These are phyloP conservation scores for Sporothrix brasiliensis DNA, from an alignment of 2,329 filamentous ascomycete genomes.

Conservation along the genomic window DNA sequence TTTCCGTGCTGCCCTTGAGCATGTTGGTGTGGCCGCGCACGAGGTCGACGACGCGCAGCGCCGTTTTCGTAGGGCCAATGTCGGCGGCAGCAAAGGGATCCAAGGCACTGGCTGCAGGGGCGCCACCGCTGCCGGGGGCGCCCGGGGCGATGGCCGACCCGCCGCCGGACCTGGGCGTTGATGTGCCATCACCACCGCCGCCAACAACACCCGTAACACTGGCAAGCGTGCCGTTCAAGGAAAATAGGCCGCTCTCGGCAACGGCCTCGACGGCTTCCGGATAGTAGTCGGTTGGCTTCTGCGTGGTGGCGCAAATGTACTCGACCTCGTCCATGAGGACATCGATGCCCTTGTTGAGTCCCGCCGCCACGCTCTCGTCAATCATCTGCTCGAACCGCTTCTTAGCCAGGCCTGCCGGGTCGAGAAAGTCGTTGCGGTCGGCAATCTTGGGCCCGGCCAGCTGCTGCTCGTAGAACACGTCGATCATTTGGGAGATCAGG, in stretches of 20 bases:
- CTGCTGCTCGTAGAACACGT: constrained; percentile 98
- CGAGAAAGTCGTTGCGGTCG: constrained; percentile 92
- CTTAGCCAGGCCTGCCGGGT: constrained; percentile 89
- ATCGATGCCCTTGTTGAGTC: constrained; percentile 95
- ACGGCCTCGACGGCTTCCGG: constrained; percentile 54
- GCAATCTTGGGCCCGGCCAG: constrained; percentile 78
- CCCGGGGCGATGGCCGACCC: not conserved
- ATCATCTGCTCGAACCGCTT: constrained; percentile 99
- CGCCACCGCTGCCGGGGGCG: constrained; percentile 36
- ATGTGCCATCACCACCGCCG: constrained; percentile 41
- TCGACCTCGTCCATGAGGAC: constrained; percentile 98
- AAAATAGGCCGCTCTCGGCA: constrained; percentile 33
- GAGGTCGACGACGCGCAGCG: constrained; percentile 77
- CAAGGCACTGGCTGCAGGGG: constrained; percentile 39
- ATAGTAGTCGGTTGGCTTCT: constrained; percentile 87
- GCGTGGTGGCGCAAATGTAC: constrained; percentile 87
- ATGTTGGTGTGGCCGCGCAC: constrained; percentile 88
- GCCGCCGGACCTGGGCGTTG: constrained; percentile 36
- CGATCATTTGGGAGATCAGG: constrained; percentile 97
- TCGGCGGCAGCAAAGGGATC: constrained; percentile 33
- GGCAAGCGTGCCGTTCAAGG: constrained; percentile 34
- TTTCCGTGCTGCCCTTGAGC: constrained; percentile 92
- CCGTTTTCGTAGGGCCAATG: constrained; percentile 74
- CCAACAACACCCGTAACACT: constrained; percentile 38
- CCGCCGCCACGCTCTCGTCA: constrained; percentile 92